These are phyloP conservation scores for Cryphonectria naterciae DNA, from an alignment of 2,329 filamentous ascomycete species.

Conservation along the genomic window DNA sequence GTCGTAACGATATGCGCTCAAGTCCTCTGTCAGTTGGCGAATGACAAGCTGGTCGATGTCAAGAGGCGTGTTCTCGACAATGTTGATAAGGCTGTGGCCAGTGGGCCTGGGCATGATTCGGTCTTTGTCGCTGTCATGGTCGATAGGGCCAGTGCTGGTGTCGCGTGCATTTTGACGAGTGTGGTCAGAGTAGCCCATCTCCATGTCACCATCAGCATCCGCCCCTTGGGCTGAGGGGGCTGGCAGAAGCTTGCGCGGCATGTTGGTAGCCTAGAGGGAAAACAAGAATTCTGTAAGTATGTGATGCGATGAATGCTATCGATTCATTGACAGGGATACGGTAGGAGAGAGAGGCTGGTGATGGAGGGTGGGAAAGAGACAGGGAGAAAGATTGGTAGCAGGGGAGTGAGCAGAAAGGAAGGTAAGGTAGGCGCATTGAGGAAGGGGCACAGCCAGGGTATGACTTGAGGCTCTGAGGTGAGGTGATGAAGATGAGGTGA, in stretches of 20 bases:
- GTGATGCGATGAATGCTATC: neutral
- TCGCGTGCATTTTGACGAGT: neutral
- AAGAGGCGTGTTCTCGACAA: constrained; percentile 26
- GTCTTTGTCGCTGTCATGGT: neutral
- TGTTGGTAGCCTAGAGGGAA: neutral
- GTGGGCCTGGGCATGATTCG: neutral
- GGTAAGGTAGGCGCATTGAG: too few species aligned
- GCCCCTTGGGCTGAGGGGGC: constrained; percentile 5
- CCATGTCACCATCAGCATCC: constrained; percentile 13
- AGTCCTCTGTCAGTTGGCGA: constrained; percentile 47
- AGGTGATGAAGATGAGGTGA: neutral
- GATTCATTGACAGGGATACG: neutral
- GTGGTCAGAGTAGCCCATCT: neutral
- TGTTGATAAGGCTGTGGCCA: constrained; percentile 14
- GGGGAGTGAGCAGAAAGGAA: neutral
- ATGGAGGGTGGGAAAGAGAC: too few species aligned
- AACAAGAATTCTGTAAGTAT: neutral
- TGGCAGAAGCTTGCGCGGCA: constrained; percentile 10
- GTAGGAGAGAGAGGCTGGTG: neutral
- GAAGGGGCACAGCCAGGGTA: too few species aligned
- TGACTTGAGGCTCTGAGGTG: too few species aligned
- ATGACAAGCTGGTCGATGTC: constrained; percentile 38
- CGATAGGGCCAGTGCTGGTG: neutral
- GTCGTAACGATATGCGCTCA: constrained; percentile 48
- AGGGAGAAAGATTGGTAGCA: neutral